These are phyloP conservation scores for Pseudofabraea citricarpa DNA, from an alignment of 2,329 filamentous ascomycete genomes.

Conservation along the genomic window DNA sequence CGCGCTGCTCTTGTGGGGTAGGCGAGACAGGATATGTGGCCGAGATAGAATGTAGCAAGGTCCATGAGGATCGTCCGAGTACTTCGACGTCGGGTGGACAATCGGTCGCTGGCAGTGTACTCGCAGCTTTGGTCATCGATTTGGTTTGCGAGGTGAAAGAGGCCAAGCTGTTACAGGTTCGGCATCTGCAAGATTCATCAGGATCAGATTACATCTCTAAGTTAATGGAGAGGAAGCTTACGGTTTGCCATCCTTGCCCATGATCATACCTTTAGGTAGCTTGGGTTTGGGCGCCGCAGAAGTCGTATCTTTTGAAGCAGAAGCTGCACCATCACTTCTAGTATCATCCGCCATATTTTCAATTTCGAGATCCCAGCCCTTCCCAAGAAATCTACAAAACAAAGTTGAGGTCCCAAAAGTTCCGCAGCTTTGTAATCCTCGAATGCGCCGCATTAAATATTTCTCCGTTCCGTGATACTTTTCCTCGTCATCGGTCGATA, in stretches of 20 bases:
- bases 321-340: constrained; percentile 15
- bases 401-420: background rate
- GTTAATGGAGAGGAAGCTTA: constrained; percentile 39
- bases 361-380: background rate
- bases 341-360: constrained; percentile 24
- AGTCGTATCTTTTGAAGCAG: constrained; percentile 10
- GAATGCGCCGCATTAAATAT: constrained; percentile 1
- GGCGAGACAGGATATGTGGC: constrained; percentile 77
- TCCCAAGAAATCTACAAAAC: background rate
- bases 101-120: constrained; percentile 47
- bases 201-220: background rate
- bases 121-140: constrained; percentile 27
- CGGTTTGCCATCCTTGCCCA: constrained; percentile 83
- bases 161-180: constrained; percentile 60
- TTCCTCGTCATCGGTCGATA: background rate
- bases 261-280: constrained; percentile 66
- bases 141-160: constrained; percentile 58
- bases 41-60: constrained; percentile 85
- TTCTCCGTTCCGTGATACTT: background rate
- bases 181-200: constrained; percentile 49
- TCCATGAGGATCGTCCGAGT: constrained; percentile 88
- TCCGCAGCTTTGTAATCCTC: constrained; percentile 7
- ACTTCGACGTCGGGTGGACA: constrained; percentile 88
- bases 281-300: constrained; percentile 32
- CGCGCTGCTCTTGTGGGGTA: constrained; percentile 62